A percentile compares a stretch with the other conserved stretches of the same genome.
These are phyloP conservation scores for Millerozyma acaciae DNA, from an alignment of 805 yeast genomes.

Conservation along the genomic window DNA sequence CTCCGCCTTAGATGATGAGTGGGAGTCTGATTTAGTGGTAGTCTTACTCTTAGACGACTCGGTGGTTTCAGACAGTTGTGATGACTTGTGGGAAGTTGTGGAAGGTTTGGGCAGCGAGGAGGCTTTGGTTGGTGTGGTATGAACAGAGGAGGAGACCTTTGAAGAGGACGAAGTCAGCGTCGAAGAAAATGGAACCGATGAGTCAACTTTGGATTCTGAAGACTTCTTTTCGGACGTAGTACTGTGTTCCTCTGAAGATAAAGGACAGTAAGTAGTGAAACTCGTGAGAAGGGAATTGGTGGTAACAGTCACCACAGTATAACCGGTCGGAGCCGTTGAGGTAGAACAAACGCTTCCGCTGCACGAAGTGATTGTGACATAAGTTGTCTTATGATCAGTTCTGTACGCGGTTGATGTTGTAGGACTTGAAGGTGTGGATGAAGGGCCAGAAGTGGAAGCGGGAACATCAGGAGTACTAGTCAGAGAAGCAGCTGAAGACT, in stretches of 20 bases:
- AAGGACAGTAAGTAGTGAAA: constrained; percentile 18
- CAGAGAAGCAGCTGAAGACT: too few species aligned
- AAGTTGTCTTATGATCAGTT: too few species aligned
- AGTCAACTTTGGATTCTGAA: too few species aligned
- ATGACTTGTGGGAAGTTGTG: background rate
- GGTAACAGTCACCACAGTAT: constrained; percentile 12
- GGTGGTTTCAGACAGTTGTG: background rate
- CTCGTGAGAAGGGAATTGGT: constrained; percentile 6
- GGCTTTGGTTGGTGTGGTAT: background rate
- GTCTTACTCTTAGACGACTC: background rate
- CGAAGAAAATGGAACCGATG: too few species aligned
- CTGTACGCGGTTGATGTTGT: too few species aligned
- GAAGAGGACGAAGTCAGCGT: background rate
- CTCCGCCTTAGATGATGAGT: too few species aligned
- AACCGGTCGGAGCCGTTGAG: constrained; percentile 22
- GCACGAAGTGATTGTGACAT: constrained; percentile 10
- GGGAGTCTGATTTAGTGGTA: too few species aligned
- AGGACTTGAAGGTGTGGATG: too few species aligned
- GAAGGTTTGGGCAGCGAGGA: background rate
- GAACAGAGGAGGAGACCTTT: background rate
- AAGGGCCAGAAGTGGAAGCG: too few species aligned
- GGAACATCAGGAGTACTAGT: too few species aligned
- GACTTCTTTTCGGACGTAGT: too few species aligned
- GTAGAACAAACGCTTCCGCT: constrained; percentile 8
- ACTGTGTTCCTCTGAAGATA: constrained; percentile 4